A percentile compares a stretch with the other conserved stretches of the same genome.
Evolutionary conservation across 2,329 filamentous ascomycete genomes (phyloP).

Genomic region (Xylaria sp.): DNA sequence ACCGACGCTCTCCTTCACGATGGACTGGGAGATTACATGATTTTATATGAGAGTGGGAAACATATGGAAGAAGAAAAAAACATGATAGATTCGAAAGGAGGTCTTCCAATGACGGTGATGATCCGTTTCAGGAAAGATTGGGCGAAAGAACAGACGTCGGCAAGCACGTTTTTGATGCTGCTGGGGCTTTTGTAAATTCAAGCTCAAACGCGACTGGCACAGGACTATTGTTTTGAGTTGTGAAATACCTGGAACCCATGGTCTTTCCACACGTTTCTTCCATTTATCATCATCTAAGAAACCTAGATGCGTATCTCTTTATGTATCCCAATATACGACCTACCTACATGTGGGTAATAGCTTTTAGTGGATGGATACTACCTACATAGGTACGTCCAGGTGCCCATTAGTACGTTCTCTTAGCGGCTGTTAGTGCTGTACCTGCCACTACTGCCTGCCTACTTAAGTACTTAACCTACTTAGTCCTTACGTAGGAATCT

Average conservation of each 20-base stretch:
- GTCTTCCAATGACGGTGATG: not conserved
- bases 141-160: not conserved
- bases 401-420: no score
- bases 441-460: no score
- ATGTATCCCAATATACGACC: no score
- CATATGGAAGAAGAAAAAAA: not conserved
- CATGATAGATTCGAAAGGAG: not conserved
- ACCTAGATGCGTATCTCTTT: no score
- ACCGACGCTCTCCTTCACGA: not conserved
- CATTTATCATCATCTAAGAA: no score
- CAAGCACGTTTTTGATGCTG: not conserved
- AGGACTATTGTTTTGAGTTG: not conserved
- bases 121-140: not conserved
- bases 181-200: not conserved
- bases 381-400: no score
- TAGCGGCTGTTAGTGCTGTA: no score
- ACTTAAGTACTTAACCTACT: not conserved
- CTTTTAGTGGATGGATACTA: no score
- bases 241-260: not conserved
- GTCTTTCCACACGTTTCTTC: no score
- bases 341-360: no score
- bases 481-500: not conserved
- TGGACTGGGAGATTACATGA: not conserved
- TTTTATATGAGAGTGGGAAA: not conserved
- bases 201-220: not conserved